A percentile compares a stretch with the other conserved stretches of the same genome.
Evolutionary conservation across 2,329 filamentous ascomycete genomes (phyloP).

Genomic region (Colletotrichum higginsianum): DNA sequence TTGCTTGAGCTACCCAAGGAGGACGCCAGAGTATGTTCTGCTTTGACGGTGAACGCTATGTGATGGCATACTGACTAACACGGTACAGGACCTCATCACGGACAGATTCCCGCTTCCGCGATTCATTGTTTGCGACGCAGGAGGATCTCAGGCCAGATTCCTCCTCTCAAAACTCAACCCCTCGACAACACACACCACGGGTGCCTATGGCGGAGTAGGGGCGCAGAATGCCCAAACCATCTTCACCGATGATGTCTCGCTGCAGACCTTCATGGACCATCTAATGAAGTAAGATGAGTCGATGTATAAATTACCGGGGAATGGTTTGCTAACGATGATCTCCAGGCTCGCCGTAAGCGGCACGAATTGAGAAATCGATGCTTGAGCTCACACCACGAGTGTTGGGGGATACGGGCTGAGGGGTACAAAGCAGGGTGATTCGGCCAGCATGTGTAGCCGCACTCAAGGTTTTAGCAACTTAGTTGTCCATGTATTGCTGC

Average conservation of each 20-base stretch:
- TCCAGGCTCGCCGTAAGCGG: constrained; percentile 73
- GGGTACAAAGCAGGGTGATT: not conserved
- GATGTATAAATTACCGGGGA: constrained; percentile 1
- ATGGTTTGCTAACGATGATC: constrained; percentile 36
- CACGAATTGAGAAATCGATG: constrained; percentile 64
- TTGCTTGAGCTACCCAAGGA: constrained; percentile 95
- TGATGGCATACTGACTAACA: constrained; percentile 40
- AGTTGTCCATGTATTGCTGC: not conserved
- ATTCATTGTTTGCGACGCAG: constrained; percentile 99
- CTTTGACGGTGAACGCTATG: not conserved
- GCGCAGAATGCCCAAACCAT: constrained; percentile 94
- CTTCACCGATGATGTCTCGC: constrained; percentile 97
- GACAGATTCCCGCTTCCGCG: constrained; percentile 98
- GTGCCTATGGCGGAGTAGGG: constrained; percentile 89
- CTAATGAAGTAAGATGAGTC: constrained; percentile 87
- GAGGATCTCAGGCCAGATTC: constrained; percentile 86
- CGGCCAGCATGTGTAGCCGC: not conserved
- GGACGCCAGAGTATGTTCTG: constrained; percentile 84
- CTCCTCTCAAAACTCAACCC: constrained; percentile 97
- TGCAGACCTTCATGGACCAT: constrained; percentile 99
- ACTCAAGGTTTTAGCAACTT: not conserved
- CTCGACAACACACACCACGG: constrained; percentile 94
- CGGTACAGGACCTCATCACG: constrained; percentile 86
- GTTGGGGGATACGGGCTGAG: too few relatives aligned
- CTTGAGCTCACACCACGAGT: too few relatives aligned